These are phyloP conservation scores for Boletus rubropictus DNA, from an alignment of 768 basidiomycete species.

Conservation along the genomic window DNA sequence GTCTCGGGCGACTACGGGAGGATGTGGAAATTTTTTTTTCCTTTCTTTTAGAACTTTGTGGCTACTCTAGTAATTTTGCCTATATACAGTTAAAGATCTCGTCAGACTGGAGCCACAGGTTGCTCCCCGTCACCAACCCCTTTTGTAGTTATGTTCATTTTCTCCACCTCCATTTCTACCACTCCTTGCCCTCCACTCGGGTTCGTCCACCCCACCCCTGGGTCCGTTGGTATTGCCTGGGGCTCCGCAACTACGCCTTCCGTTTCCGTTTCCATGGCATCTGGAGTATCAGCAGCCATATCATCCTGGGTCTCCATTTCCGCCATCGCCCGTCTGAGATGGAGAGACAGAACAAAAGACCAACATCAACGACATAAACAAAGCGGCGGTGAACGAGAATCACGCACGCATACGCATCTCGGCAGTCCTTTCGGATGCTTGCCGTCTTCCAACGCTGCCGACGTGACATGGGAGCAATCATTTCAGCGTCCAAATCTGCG, in stretches of 20 bases:
- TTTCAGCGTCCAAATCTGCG: slow-evolving; percentile 63
- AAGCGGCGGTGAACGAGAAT: too few species aligned
- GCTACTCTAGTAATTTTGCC: not conserved
- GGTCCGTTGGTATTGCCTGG: not conserved
- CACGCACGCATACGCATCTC: slow-evolving; percentile 57
- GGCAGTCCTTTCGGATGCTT: slow-evolving; percentile 47
- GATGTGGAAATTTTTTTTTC: too few species aligned
- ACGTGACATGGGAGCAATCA: slow-evolving; percentile 47
- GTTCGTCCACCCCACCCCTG: not conserved
- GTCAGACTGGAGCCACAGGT: slow-evolving; percentile 4
- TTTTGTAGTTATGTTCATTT: not conserved
- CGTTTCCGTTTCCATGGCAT: slow-evolving; percentile 3
- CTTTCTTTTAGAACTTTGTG: too few species aligned
- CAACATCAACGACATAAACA: not conserved
- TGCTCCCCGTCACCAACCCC: not conserved
- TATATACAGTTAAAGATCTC: slow-evolving; percentile 9
- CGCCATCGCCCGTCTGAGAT: slow-evolving; percentile 36
- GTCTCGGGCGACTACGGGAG: too few species aligned
- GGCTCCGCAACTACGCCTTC: slow-evolving; percentile 3
- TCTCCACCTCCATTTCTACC: not conserved
- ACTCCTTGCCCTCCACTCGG: not conserved
- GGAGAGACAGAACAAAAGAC: not conserved
- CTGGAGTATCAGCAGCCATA: not conserved
- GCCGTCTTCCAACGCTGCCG: slow-evolving; percentile 58
- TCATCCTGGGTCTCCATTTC: slow-evolving; percentile 43